Conservation (phyloP, 2,329 filamentous ascomycete species). For the Talaromyces piceae region DNA sequence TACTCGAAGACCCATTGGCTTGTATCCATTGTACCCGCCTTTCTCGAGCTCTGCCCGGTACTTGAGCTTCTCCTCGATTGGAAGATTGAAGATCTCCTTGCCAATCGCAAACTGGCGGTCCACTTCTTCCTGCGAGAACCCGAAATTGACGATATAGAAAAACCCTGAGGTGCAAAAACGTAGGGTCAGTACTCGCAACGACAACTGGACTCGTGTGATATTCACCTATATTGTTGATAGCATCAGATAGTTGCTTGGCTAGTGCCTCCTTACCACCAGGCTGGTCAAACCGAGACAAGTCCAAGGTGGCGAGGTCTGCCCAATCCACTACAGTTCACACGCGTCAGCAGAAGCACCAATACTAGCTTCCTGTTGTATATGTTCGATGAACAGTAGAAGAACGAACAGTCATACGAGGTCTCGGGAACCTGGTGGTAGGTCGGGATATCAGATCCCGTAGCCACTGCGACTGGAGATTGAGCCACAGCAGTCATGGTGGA, state of each 20-base stretch:
- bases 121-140: slow-evolving; percentile 48
- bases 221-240: slow-evolving; percentile 36
- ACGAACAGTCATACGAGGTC: slow-evolving; percentile 7
- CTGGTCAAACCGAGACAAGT: slow-evolving; percentile 46
- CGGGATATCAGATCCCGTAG: background rate
- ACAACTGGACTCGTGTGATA: background rate
- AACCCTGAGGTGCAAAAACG: slow-evolving; percentile 35
- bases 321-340: slow-evolving; percentile 26
- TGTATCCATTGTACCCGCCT: slow-evolving; percentile 49
- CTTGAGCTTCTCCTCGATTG: slow-evolving; percentile 49
- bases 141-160: slow-evolving; percentile 54
- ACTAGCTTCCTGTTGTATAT: no score
- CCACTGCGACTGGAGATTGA: background rate
- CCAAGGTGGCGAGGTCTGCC: slow-evolving; percentile 50
- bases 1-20: slow-evolving; percentile 29
- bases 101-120: slow-evolving; percentile 52
- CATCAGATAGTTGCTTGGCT: slow-evolving; percentile 46
- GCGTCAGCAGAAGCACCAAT: no score
- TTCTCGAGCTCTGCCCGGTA: slow-evolving; percentile 43
- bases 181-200: slow-evolving; percentile 12
- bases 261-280: slow-evolving; percentile 47
- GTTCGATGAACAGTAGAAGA: no score
- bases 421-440: slow-evolving; percentile 7
- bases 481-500: background rate
- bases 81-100: slow-evolving; percentile 47